These are phyloP conservation scores for Ophiostoma sp. DNA, from an alignment of 2,329 filamentous ascomycete genomes.

Conservation along the genomic window DNA sequence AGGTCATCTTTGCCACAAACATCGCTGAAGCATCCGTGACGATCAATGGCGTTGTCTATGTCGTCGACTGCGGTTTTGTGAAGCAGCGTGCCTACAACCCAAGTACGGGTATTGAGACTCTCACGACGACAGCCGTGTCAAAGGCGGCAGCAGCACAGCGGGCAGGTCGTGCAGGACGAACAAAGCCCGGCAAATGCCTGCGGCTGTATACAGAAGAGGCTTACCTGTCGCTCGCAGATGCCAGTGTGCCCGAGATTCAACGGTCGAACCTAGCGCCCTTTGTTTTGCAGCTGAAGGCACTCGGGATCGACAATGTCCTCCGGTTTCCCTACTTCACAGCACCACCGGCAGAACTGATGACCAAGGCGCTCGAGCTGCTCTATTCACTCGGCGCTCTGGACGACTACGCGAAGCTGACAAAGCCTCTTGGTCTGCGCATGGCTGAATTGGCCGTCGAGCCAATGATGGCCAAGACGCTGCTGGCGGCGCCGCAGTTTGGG, in stretches of 20 bases:
- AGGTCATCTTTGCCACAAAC: constrained; percentile 90
- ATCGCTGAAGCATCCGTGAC: constrained; percentile 96
- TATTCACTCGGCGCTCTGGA: constrained; percentile 84
- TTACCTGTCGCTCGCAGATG: constrained; percentile 59
- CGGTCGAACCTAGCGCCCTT: constrained; percentile 84
- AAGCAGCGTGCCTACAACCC: constrained; percentile 86
- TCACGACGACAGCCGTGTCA: constrained; percentile 76
- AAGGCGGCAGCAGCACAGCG: constrained; percentile 91
- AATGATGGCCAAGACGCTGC: constrained; percentile 87
- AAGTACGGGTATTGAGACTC: constrained; percentile 74
- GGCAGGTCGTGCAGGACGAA: constrained; percentile 83
- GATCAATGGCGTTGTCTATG: constrained; percentile 85
- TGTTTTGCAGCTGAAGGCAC: constrained; percentile 84
- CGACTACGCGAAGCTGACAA: constrained; percentile 82
- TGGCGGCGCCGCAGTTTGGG: constrained; percentile 66
- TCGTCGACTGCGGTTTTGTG: constrained; percentile 85
- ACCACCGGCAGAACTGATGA: constrained; percentile 77
- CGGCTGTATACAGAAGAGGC: constrained; percentile 78
- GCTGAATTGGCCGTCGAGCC: constrained; percentile 89
- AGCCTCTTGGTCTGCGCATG: constrained; percentile 82
- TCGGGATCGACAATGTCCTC: constrained; percentile 90
- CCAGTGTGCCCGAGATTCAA: constrained; percentile 84
- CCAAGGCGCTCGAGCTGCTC: constrained; percentile 79
- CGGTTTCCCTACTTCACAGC: constrained; percentile 84
- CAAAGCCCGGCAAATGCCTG: constrained; percentile 87